phyloP scores from a whole-genome alignment of 2,329 filamentous ascomycete species.

The Graphilbum ipis-grandicollis region DNA sequence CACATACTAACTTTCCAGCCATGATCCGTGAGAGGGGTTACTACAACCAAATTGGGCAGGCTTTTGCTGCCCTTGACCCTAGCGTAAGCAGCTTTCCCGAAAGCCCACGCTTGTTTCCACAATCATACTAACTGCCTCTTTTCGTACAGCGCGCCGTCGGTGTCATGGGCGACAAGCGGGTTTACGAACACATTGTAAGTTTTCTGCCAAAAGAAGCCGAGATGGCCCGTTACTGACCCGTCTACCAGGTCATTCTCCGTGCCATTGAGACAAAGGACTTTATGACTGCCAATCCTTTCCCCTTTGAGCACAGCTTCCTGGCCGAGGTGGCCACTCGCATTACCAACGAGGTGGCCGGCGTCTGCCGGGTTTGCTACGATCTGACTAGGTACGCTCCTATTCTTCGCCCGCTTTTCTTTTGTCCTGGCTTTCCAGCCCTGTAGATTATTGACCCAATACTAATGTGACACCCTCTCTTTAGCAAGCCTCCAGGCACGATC shows the following conservation, averaged over 20 bases:
- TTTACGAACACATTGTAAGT: constrained; percentile 12
- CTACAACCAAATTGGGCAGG: constrained; percentile 35
- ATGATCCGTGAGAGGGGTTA: constrained; percentile 57
- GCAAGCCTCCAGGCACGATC: not conserved
- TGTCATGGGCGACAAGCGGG: constrained; percentile 20
- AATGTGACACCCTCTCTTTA: not conserved
- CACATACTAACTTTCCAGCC: constrained; percentile 9
- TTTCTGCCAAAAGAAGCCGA: not conserved
- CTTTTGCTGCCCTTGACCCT: not conserved
- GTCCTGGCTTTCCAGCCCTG: too few species aligned
- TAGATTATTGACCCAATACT: too few species aligned
- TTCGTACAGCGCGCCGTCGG: constrained; percentile 17
- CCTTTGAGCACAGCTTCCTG: not conserved
- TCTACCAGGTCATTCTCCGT: constrained; percentile 21
- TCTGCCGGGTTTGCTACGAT: constrained; percentile 4
- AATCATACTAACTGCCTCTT: constrained; percentile 4
- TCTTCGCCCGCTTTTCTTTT: too few species aligned
- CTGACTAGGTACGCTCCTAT: not conserved
- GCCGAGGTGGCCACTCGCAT: not conserved
- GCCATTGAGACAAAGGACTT: constrained; percentile 40
- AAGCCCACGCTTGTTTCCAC: constrained; percentile 29
- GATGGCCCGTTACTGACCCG: constrained; percentile 5
- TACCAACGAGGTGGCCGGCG: not conserved
- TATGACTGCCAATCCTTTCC: constrained; percentile 57
- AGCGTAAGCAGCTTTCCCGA: constrained; percentile 19